Evolutionary conservation across 2,329 filamentous ascomycete genomes (phyloP).

Genomic region (Cytospora schulzeri): DNA sequence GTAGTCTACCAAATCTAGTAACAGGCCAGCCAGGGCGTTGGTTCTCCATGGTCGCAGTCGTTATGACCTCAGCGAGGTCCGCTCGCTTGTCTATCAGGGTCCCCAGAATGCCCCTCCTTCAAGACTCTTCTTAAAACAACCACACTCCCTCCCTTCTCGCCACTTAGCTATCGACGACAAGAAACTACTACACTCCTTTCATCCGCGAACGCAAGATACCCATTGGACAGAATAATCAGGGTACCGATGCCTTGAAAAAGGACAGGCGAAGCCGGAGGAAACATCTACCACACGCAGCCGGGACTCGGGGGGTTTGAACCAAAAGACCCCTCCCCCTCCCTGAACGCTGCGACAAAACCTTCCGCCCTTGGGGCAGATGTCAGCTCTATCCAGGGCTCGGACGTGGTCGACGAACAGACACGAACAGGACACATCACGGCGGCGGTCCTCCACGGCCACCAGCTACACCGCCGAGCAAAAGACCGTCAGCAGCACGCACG

Average conservation of each 20-base stretch:
- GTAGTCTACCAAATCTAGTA: neutral
- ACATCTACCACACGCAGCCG: neutral
- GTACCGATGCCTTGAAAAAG: neutral
- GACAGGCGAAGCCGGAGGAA: neutral
- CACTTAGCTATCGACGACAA: neutral
- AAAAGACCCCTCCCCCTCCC: neutral
- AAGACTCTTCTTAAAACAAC: neutral
- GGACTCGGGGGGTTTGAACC: constrained; percentile 1
- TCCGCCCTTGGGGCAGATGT: constrained; percentile 20
- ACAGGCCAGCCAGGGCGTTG: neutral
- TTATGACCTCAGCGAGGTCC: constrained; percentile 9
- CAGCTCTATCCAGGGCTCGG: constrained; percentile 24
- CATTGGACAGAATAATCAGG: neutral
- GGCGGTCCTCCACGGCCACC: constrained; percentile 12
- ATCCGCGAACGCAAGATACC: neutral
- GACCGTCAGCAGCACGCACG: constrained; percentile 11
- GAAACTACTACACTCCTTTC: neutral
- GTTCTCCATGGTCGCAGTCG: neutral
- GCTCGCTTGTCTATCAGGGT: neutral
- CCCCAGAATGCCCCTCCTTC: neutral
- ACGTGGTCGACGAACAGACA: constrained; percentile 28
- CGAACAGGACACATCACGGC: constrained; percentile 12
- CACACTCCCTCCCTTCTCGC: neutral
- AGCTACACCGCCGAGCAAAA: constrained; percentile 13
- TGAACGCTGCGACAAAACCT: neutral